Evolutionary conservation across 495 filamentous ascomycete genomes (phyloP).

Genomic region (Penicillium paradoxum): DNA sequence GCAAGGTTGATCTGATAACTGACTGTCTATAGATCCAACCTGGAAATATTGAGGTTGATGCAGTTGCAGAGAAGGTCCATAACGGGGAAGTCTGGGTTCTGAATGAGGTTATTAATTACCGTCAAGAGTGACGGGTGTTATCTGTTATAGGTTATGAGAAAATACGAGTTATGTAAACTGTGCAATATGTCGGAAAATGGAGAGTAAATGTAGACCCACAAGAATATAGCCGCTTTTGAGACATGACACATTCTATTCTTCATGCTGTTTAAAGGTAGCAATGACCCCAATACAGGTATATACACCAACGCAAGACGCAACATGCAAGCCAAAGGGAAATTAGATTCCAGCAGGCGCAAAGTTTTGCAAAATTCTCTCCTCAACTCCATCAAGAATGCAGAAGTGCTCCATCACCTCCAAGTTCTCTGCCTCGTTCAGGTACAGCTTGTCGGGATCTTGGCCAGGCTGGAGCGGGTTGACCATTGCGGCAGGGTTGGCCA

Average conservation of each 20-base stretch:
- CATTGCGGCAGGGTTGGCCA: slow-evolving; percentile 65
- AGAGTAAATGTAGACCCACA: not conserved
- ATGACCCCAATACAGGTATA: slow-evolving; percentile 7
- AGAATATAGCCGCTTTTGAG: not conserved
- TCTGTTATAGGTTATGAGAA: slow-evolving; percentile 5
- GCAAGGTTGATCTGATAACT: not conserved
- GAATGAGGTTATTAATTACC: slow-evolving; percentile 62
- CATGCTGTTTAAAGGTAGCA: slow-evolving; percentile 9
- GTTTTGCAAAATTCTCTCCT: slow-evolving; percentile 67
- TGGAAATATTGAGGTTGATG: slow-evolving; percentile 66
- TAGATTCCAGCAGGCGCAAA: slow-evolving; percentile 26
- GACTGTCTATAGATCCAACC: slow-evolving; percentile 64
- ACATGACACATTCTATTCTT: slow-evolving; percentile 8
- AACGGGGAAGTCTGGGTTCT: slow-evolving; percentile 87
- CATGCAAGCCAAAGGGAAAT: slow-evolving; percentile 1
- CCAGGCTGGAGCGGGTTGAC: slow-evolving; percentile 82
- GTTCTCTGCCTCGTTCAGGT: slow-evolving; percentile 87
- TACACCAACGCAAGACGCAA: slow-evolving; percentile 5
- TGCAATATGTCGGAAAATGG: not conserved
- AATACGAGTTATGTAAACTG: slow-evolving; percentile 16
- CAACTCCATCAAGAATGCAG: slow-evolving; percentile 80
- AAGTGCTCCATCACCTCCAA: slow-evolving; percentile 90
- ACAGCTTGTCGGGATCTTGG: slow-evolving; percentile 93
- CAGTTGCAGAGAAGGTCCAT: slow-evolving; percentile 62
- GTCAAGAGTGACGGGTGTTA: slow-evolving; percentile 5